Percentiles rank a stretch among this genome's conserved stretches.
Evolutionary conservation across 768 basidiomycete genomes (phyloP).

Genomic region (Roridomyces roridus): DNA sequence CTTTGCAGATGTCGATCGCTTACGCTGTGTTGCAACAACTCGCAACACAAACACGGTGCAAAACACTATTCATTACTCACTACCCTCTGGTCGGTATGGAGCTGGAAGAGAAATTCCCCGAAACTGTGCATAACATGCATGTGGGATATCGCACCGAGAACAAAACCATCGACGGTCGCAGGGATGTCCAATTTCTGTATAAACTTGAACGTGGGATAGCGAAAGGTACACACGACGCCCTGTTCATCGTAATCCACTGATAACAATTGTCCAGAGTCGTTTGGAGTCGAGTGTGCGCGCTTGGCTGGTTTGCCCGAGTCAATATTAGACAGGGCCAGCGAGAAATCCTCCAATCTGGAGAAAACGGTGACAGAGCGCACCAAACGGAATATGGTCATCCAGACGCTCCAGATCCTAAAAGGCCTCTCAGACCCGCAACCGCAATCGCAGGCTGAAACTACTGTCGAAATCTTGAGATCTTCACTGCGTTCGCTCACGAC

Average conservation of each 20-base stretch:
- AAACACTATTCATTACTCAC: slow-evolving; percentile 93
- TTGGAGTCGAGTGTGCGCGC: slow-evolving; percentile 91
- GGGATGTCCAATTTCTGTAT: slow-evolving; percentile 90
- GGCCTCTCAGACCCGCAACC: background rate
- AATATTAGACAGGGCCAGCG: slow-evolving; percentile 67
- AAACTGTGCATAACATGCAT: slow-evolving; percentile 76
- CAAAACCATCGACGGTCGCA: slow-evolving; percentile 67
- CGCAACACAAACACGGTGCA: slow-evolving; percentile 60
- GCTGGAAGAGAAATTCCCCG: slow-evolving; percentile 63
- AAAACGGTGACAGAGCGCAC: slow-evolving; percentile 5
- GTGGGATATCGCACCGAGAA: slow-evolving; percentile 82
- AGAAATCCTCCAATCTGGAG: slow-evolving; percentile 57
- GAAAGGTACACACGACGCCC: slow-evolving; percentile 44
- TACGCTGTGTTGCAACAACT: slow-evolving; percentile 80
- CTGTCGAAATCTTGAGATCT: slow-evolving; percentile 1
- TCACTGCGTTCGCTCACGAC: background rate
- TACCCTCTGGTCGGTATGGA: slow-evolving; percentile 85
- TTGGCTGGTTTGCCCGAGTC: slow-evolving; percentile 82
- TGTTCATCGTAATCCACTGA: background rate
- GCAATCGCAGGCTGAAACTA: background rate
- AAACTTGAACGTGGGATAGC: slow-evolving; percentile 74
- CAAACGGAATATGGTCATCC: slow-evolving; percentile 51
- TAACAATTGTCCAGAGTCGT: slow-evolving; percentile 59
- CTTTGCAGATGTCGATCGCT: slow-evolving; percentile 81
- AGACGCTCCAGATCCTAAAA: slow-evolving; percentile 24